These are phyloP conservation scores for Oropetium thomaeum DNA, from an alignment of 176 grass and related monocot species.

Conservation along the genomic window DNA sequence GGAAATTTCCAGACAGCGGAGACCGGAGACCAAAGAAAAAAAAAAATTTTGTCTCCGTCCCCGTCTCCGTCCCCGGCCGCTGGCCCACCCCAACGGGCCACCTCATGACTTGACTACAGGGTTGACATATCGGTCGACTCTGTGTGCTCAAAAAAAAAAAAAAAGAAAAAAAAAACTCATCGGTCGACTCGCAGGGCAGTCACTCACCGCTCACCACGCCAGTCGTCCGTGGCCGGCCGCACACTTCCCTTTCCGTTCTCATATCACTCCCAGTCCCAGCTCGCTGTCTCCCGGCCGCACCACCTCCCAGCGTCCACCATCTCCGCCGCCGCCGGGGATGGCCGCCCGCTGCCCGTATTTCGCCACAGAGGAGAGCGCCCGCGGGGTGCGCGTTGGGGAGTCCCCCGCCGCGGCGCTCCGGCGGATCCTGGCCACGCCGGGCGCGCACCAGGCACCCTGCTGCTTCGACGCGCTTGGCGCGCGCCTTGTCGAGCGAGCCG, in stretches of 20 bases:
- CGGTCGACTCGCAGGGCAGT: too few species aligned
- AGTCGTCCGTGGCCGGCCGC: neutral
- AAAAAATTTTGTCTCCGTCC: too few species aligned
- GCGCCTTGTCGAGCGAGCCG: constrained; percentile 70
- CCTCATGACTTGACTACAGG: too few species aligned
- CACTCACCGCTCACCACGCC: too few species aligned
- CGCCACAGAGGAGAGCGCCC: constrained; percentile 20
- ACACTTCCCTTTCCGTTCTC: neutral
- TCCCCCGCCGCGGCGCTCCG: constrained; percentile 54
- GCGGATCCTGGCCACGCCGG: constrained; percentile 58
- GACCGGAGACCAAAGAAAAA: too few species aligned
- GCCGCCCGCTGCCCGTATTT: constrained; percentile 35
- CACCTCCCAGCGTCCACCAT: neutral
- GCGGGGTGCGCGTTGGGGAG: constrained; percentile 27
- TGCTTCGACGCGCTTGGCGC: constrained; percentile 92
- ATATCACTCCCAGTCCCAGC: neutral
- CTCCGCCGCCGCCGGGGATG: constrained; percentile 12
- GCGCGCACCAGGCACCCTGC: constrained; percentile 76
- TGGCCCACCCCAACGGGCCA: too few species aligned
- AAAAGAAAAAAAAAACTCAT: too few species aligned
- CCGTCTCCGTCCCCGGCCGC: too few species aligned
- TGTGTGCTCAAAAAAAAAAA: too few species aligned
- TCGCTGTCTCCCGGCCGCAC: neutral
- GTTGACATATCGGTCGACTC: too few species aligned
- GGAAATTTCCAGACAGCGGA: too few species aligned